Evolutionary conservation across 2,329 filamentous ascomycete genomes (phyloP), one percentile per base, ranked within the genome.

Genomic region (Paramyrothecium roridum): DNA sequence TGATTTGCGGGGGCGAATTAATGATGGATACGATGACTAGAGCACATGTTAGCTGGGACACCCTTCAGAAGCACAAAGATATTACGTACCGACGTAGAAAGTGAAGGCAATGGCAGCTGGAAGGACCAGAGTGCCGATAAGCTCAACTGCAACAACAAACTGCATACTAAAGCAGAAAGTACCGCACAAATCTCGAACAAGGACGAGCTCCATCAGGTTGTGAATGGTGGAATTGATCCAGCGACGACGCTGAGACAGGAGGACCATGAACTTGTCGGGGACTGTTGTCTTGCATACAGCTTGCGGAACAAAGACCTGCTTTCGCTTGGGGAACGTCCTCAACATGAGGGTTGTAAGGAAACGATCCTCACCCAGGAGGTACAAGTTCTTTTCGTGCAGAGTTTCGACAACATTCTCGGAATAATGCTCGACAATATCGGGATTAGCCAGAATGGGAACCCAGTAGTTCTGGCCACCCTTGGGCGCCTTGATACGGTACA

Each of bases 121-220:
- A 21, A 99, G 81, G 12, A 99, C 95, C 53, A 99, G 80, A 2
- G 96, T 99, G 65, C 95, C 95, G 54, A 98, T 83, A 54, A 99
- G 81, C 75, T 99, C 95, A 67, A 99, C 90, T 70, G 93, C 96
- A 59, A 99, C 89, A 61, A 99, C 88, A 70, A 99, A 99, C 75
- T 99, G 95, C 95, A 99, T 99, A 73, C 91, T 96, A 80, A 99
- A 99, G 80, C 96, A 99, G 79, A 99, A 99, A 3, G 95, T 99
- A 62, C 95, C 95, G 69, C 95, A 99, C 17, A 99, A 84, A 77
- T 99, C 95, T 61, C 93, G 86, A 48, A 99, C 96, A 34, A 99
- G 84, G 52, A 98, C 87, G 57, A 99, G 84, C 74, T 99, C 95
- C 90, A 99, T 97, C 48, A 99, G 80, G 70, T 99, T 99, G 80